These are phyloP conservation scores for Fraxinus sp. DNA, from an alignment of 305 asterid species.

Conservation along the genomic window DNA sequence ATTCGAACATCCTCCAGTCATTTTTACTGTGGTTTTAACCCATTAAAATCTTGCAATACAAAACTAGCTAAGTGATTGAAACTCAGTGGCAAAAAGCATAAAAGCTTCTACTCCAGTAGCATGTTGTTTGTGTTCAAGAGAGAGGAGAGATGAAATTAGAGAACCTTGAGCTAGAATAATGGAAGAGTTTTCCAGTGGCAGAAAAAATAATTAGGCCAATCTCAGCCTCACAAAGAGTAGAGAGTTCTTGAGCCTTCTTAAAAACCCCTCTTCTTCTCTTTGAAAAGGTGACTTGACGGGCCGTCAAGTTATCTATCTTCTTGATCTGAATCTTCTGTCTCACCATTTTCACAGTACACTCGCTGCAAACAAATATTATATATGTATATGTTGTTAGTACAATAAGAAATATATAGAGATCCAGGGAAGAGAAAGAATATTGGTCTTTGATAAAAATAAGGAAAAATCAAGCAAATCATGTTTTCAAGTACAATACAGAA, in stretches of 20 bases:
- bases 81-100: neutral
- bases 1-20: neutral
- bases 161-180: conserved; percentile 65
- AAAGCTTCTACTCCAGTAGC: neutral
- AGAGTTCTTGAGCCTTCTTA: conserved; percentile 80
- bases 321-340: conserved; percentile 72
- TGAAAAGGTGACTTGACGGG: conserved; percentile 75
- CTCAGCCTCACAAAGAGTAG: conserved; percentile 81
- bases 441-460: conserved; percentile 4
- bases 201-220: conserved; percentile 73
- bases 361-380: neutral
- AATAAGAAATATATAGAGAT: neutral
- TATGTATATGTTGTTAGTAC: neutral
- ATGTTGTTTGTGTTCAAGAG: conserved; percentile 11
- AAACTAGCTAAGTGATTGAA: neutral
- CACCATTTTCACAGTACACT: conserved; percentile 43
- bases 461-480: conserved; percentile 23
- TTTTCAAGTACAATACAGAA: conserved; percentile 40
- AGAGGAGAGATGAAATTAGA: conserved; percentile 9
- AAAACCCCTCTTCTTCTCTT: conserved; percentile 87
- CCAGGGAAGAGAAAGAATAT: neutral
- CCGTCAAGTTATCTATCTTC: conserved; percentile 70
- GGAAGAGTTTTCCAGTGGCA: conserved; percentile 67
- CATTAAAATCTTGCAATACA: neutral
- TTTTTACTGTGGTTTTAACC: neutral